phyloP scores from a whole-genome alignment of 2,329 filamentous ascomycete species.

The Endoconidiophora laricicola region DNA sequence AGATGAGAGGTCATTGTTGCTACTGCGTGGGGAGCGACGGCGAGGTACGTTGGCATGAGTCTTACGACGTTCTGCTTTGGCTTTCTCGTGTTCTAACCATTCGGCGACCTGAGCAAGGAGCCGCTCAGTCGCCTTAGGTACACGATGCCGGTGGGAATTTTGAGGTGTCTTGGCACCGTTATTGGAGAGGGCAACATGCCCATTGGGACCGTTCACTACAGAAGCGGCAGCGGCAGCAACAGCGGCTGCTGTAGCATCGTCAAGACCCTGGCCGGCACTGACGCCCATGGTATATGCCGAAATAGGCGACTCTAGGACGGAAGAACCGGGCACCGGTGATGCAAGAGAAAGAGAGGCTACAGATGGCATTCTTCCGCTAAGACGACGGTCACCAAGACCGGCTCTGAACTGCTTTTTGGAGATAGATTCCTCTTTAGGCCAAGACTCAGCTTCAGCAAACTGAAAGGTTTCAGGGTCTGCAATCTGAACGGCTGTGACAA shows the following conservation, averaged over 20 bases:
- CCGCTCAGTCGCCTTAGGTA: slow-evolving; percentile 26
- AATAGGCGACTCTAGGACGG: slow-evolving; percentile 1
- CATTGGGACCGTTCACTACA: background rate
- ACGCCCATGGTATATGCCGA: background rate
- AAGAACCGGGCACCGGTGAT: slow-evolving; percentile 2
- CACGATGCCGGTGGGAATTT: slow-evolving; percentile 5
- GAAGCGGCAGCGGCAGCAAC: background rate
- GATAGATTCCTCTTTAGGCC: slow-evolving; percentile 15
- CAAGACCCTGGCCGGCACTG: slow-evolving; percentile 14
- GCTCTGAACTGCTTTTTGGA: slow-evolving; percentile 26
- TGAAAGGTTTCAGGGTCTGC: slow-evolving; percentile 28
- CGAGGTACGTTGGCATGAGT: slow-evolving; percentile 23
- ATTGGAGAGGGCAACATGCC: slow-evolving; percentile 1
- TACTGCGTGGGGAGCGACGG: slow-evolving; percentile 22
- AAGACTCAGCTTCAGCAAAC: slow-evolving; percentile 14
- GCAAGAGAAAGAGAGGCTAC: slow-evolving; percentile 7
- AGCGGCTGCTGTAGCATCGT: slow-evolving; percentile 14
- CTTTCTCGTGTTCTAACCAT: slow-evolving; percentile 70
- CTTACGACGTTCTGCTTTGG: slow-evolving; percentile 37
- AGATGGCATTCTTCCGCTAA: slow-evolving; percentile 23
- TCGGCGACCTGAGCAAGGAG: slow-evolving; percentile 59
- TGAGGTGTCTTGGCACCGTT: slow-evolving; percentile 14
- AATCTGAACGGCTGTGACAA: slow-evolving; percentile 31
- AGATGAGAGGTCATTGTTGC: slow-evolving; percentile 11
- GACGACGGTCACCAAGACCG: slow-evolving; percentile 20